Percentiles rank a stretch among this genome's conserved stretches.
These are phyloP conservation scores for Mucor velutinosus DNA, from an alignment of 371 early-diverging fungal genomes.

Conservation along the genomic window DNA sequence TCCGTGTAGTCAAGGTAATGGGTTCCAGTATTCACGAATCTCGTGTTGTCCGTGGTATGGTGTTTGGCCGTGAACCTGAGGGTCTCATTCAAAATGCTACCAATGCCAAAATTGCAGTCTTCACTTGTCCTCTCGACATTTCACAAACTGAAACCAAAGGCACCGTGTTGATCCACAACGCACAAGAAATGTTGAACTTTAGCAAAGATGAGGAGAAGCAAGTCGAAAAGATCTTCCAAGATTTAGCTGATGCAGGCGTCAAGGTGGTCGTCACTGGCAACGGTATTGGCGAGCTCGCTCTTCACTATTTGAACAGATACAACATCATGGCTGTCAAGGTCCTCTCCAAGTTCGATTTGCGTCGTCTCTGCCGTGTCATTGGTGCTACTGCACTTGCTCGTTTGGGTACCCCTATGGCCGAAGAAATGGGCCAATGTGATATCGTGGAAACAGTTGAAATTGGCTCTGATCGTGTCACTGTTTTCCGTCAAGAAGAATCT, in stretches of 20 bases:
- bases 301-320: constrained; percentile 93
- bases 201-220: constrained; percentile 92
- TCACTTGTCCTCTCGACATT: constrained; percentile 96
- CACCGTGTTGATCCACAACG: constrained; percentile 96
- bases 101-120: constrained; percentile 95
- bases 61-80: constrained; percentile 96
- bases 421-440: constrained; percentile 98
- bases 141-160: constrained; percentile 99
- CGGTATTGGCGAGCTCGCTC: constrained; percentile 91
- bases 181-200: constrained; percentile 96
- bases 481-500: constrained; percentile 86
- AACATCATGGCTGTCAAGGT: constrained; percentile 91
- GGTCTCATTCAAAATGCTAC: constrained; percentile 70
- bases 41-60: constrained; percentile 96
- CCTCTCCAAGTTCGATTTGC: constrained; percentile 94
- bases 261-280: constrained; percentile 93
- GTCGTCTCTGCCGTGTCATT: constrained; percentile 91
- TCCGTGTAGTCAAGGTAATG: constrained; percentile 97
- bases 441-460: constrained; percentile 95
- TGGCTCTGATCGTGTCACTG: constrained; percentile 95
- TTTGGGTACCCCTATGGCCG: constrained; percentile 91
- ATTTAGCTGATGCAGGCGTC: constrained; percentile 90
- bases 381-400: constrained; percentile 94
- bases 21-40: constrained; percentile 95
- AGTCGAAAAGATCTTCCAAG: constrained; percentile 80